Base-by-base conservation (phyloP, 352 stramenopile genomes). In the Globisporangium heterothallicum region DNA sequence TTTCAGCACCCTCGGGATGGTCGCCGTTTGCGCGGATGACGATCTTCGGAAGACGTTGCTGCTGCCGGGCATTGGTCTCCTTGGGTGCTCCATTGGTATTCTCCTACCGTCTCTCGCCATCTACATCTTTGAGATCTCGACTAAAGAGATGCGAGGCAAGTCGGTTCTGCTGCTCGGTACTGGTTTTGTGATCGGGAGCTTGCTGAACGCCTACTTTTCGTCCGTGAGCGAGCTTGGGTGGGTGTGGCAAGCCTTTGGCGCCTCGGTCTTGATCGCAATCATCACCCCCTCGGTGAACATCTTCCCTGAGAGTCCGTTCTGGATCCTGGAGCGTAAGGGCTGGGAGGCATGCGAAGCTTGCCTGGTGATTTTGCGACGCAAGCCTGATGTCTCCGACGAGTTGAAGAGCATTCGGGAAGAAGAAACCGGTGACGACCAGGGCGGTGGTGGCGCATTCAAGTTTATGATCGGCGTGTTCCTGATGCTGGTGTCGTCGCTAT, bases 101-200 rank as follows among this genome's bases (percentile, higher is more conserved):
- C 49, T 92, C 19, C 45, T 89, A n/a, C 80, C 78, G 6, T 82
- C 78, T 12, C 52, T 92, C 19, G 64, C 75, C 1, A 68, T 87
- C 40, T 92, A 92, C 65, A 87, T 87, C 46, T 92, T 64, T 45
- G 80, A 92, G 40, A 92, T 92, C 46, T 85, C 80, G 40, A 88
- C 80, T 14, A 76, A 74, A 47, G 80, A 92, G 3, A 78, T 89
- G 74, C 78, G 80, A 25, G 75, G 71, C 42, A 88, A 88, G 44
- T 70, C 74, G 18, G 72, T 92, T 24, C 58, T 92, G 36, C 41
- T 89, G 4, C 58, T 92, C 3, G 75, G 76, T 22, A 61, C 81
- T 9, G 80, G 80, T 12, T 86, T 87, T 42, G 68, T 87, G 24
- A 41, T 59, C n/a, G 80, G 80, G 27, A 76, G 56, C n/a, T 55